Percentiles rank a stretch among this genome's conserved stretches.
Conservation (phyloP, 257 asterid genomes). For the Fraxinus pennsylvanica region DNA sequence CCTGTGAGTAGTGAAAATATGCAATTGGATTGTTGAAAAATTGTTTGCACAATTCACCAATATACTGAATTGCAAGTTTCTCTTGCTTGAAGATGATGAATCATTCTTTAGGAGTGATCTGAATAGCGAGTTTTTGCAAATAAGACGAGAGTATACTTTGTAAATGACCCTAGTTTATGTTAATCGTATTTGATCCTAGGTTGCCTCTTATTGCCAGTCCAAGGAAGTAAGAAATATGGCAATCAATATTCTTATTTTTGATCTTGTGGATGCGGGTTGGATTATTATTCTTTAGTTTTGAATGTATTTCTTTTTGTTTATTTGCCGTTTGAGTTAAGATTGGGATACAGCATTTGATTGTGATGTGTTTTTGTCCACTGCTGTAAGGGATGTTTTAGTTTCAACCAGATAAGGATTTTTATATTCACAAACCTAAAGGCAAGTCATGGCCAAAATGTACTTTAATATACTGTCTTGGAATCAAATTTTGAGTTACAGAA, state of each 20-base stretch:
- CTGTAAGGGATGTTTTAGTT: conserved; percentile 14
- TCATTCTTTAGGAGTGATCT: neutral
- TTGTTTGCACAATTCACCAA: conserved; percentile 8
- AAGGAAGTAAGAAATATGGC: conserved; percentile 8
- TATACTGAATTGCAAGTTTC: conserved; percentile 3
- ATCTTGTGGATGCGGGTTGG: conserved; percentile 19
- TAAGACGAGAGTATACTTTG: neutral
- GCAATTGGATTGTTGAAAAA: neutral
- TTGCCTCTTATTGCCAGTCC: neutral
- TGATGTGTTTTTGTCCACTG: conserved; percentile 25
- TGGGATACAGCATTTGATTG: conserved; percentile 25
- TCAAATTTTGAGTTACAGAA: conserved; percentile 16
- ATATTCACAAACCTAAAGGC: conserved; percentile 23
- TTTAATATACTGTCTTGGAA: conserved; percentile 24
- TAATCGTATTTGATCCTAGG: neutral
- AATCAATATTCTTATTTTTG: neutral
- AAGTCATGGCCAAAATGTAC: conserved; percentile 24
- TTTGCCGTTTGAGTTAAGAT: conserved; percentile 29
- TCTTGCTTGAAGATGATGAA: neutral
- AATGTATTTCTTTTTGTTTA: conserved; percentile 28
- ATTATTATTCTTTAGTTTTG: conserved; percentile 34
- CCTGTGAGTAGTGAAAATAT: neutral
- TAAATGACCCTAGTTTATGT: neutral
- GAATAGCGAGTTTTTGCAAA: neutral
- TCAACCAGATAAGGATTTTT: neutral